These are phyloP conservation scores for Pyrenochaeta sp. DNA, from an alignment of 2,329 filamentous ascomycete genomes.

Conservation along the genomic window DNA sequence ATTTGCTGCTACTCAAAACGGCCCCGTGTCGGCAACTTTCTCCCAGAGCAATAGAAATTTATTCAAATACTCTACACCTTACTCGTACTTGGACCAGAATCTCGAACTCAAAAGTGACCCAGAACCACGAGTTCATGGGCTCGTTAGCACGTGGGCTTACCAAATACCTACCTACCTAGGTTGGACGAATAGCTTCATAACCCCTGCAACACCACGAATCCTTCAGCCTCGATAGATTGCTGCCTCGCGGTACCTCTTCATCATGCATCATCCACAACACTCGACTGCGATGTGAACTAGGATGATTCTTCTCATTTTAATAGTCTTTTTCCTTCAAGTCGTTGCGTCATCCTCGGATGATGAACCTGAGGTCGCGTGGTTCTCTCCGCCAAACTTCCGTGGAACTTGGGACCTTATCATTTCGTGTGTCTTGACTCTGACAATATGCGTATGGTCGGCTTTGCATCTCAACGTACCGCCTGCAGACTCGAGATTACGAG, in stretches of 20 bases:
- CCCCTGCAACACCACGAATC: background rate
- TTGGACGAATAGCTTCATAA: background rate
- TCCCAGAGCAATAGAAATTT: too few relatives aligned
- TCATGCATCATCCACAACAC: background rate
- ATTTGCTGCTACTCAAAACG: too few relatives aligned
- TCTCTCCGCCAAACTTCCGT: constrained; percentile 24
- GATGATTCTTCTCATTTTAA: constrained; percentile 10
- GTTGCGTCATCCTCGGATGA: constrained; percentile 6
- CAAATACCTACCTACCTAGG: background rate
- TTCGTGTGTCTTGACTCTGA: constrained; percentile 27
- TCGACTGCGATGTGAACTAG: background rate
- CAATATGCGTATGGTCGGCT: constrained; percentile 32
- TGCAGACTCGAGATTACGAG: constrained; percentile 17
- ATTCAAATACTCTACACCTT: too few relatives aligned
- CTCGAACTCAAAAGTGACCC: too few relatives aligned
- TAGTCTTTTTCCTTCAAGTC: constrained; percentile 10
- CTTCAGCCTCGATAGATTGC: background rate
- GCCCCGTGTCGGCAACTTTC: too few relatives aligned
- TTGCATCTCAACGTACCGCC: constrained; percentile 33
- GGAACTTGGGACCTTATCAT: constrained; percentile 28
- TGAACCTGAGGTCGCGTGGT: constrained; percentile 19
- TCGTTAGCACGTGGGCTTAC: background rate
- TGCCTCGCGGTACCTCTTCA: background rate
- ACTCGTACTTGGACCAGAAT: too few relatives aligned
- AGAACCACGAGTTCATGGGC: background rate